Percentiles rank a stretch among this genome's conserved stretches.
Conservation (phyloP, 192 early-diverging fungal genomes). For the Coemansia sp. region DNA sequence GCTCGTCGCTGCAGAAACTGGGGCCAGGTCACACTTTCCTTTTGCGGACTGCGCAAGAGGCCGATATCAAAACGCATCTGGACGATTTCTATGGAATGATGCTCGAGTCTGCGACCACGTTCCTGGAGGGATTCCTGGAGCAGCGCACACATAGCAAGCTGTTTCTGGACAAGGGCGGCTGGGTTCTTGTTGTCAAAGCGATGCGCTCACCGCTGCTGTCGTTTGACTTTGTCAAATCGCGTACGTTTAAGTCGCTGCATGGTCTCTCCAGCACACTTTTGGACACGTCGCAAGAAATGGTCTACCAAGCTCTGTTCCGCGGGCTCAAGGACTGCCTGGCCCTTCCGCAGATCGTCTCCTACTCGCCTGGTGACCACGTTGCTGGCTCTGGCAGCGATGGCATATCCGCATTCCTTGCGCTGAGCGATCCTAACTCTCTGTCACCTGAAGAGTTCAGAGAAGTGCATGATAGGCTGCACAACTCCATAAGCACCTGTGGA, state of each 20-base stretch:
- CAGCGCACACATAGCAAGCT: slow-evolving; percentile 43
- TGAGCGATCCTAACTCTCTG: slow-evolving; percentile 32
- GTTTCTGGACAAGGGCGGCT: slow-evolving; percentile 51
- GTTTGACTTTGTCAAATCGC: slow-evolving; percentile 54
- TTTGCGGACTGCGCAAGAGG: slow-evolving; percentile 39
- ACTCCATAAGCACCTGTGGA: slow-evolving; percentile 28
- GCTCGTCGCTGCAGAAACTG: slow-evolving; percentile 26
- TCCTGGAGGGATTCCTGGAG: slow-evolving; percentile 53
- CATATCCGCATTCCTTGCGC: slow-evolving; percentile 25
- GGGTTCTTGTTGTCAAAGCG: slow-evolving; percentile 44
- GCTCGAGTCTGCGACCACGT: slow-evolving; percentile 55
- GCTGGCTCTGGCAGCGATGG: neutral
- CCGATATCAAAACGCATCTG: slow-evolving; percentile 49
- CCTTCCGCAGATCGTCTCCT: slow-evolving; percentile 8
- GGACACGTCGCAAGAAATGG: slow-evolving; percentile 46
- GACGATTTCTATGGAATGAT: slow-evolving; percentile 61
- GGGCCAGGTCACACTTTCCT: slow-evolving; percentile 50
- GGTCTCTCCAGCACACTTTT: slow-evolving; percentile 46
- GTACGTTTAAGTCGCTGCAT: slow-evolving; percentile 48
- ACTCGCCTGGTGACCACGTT: neutral
- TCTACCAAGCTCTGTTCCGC: slow-evolving; percentile 35
- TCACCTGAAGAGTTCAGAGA: slow-evolving; percentile 21
- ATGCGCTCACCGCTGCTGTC: slow-evolving; percentile 51
- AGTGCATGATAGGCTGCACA: slow-evolving; percentile 30
- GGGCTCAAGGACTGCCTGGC: slow-evolving; percentile 34